Evolutionary conservation across 257 asterid genomes (phyloP), one percentile per base, ranked within the genome.

Genomic region (Solanum neorickii): DNA sequence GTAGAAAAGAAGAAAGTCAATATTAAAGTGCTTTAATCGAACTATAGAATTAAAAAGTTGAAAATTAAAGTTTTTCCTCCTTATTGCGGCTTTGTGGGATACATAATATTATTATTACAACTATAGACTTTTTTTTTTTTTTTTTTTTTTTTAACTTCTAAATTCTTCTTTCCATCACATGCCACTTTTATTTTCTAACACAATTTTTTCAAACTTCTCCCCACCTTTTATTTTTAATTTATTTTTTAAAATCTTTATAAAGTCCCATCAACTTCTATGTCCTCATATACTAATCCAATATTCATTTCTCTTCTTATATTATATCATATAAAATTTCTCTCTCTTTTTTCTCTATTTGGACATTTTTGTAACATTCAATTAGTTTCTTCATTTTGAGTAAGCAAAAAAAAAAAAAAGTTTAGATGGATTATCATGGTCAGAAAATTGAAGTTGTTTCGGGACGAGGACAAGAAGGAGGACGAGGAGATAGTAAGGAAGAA

Each of bases 401-500:
- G 44, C 2, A 5, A 18, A 65, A 11, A 11, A 4, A 21, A 49
- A 39, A 39, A n/a, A 8, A 9, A 66, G 2, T 11, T 29, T 49
- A 66, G 20, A 89, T 92, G 96, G 92, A 93, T 77, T 90, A 82
- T 49, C 23, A 41, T 56, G 65, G 65, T 42, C 3, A 49, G 18
- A 82, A 82, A 31, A 49, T 49, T 49, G 39, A 82, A 82, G 85
- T 82, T 49, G 85, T n/a, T 49, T 82, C n/a, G 3, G 23, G 56
- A 10, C 29, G 31, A 74, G 44, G 27, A 69, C 23, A 27, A 70
- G 76, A 20, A 72, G 21, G 42, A 70, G 44, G 44, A 70, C 16
- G 9, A 73, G 80, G 23, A 39, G 21, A 42, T 76, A 13, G 7
- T 82, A 29, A 7, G 12, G 23, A 31, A 75, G 86, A 87, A 83